Base-by-base conservation (phyloP, 495 filamentous ascomycete genomes). In the Hyphodiscus hymeniophilus region DNA sequence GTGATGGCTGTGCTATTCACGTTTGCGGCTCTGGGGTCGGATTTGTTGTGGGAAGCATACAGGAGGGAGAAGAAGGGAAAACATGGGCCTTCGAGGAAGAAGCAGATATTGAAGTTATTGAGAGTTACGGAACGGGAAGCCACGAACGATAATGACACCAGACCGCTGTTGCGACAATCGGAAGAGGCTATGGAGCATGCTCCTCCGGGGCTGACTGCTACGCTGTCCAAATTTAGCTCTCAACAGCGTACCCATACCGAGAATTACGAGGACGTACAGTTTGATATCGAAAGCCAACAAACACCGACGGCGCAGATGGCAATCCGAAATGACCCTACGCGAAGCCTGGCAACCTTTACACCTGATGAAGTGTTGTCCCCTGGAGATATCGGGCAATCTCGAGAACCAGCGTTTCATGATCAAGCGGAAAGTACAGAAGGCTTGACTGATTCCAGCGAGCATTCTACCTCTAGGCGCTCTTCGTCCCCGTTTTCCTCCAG, bases 1-100 rank as follows among this genome's bases (percentile, higher is more conserved):
- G 17, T 56, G 4, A 46, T 61, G 17, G 58, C 55, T 23, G 56
- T 58, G 11, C 23, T 53, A 7, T 61, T 61, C 16, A 61, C 58
- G 23, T 61, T 61, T 41, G 42, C 44, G 7, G 55, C 58, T 11
- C 43, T 61, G 47, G 55, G 45, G 7, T 48, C 48, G 4, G 55
- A 61, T 34, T 31, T 61, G 15, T 40, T 61, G 0, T 58, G 58
- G 52, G 47, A 56, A 10, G 48, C 30, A 38, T 55, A 52, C 16
- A 7, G 16, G n/a, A 47, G 50, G 41, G 38, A 45, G 35, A 34
- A 32, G 18, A 33, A 39, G 30, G 16, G 50, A 8, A 51, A 28
- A 31, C 40, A 39, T 5, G 7, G 45, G 33, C 28, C 24, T 3
- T 15, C 15, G 18, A 44, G 26, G 45, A 38, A 17, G 35, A 32